These are phyloP conservation scores for Amanita inopinata DNA, from an alignment of 768 basidiomycete genomes.

Conservation along the genomic window DNA sequence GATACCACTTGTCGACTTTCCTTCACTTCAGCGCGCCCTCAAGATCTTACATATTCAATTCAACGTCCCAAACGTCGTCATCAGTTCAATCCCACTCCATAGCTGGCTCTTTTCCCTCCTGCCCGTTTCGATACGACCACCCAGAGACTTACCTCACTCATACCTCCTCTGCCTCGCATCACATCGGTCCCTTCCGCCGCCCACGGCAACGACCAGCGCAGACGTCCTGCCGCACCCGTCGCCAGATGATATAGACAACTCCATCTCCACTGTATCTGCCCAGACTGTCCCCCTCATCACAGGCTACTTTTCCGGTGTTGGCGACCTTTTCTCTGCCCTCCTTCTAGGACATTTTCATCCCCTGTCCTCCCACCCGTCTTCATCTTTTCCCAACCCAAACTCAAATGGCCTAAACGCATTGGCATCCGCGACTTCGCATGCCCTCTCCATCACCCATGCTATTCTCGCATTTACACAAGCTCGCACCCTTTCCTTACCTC, in stretches of 20 bases:
- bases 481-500: constrained; percentile 45
- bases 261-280: constrained; percentile 32
- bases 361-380: background rate
- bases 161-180: constrained; percentile 82
- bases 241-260: background rate
- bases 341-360: constrained; percentile 70
- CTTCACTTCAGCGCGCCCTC: constrained; percentile 61
- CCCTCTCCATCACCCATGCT: constrained; percentile 68
- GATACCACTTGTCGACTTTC: constrained; percentile 51
- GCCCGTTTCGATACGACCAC: constrained; percentile 35
- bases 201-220: background rate
- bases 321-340: constrained; percentile 92
- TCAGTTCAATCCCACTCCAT: constrained; percentile 77
- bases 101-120: constrained; percentile 49
- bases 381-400: too few relatives aligned
- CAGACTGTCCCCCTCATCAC: constrained; percentile 61
- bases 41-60: constrained; percentile 66
- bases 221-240: background rate
- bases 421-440: constrained; percentile 52
- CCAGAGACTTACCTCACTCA: constrained; percentile 27
- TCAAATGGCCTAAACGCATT: constrained; percentile 26
- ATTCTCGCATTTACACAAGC: constrained; percentile 55
- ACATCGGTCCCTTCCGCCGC: background rate
- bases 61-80: constrained; percentile 77
- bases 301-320: constrained; percentile 94